Percentiles rank a stretch among this genome's conserved stretches.
Evolutionary conservation across 2,329 filamentous ascomycete species (phyloP).

Genomic region (Madurella mycetomatis): DNA sequence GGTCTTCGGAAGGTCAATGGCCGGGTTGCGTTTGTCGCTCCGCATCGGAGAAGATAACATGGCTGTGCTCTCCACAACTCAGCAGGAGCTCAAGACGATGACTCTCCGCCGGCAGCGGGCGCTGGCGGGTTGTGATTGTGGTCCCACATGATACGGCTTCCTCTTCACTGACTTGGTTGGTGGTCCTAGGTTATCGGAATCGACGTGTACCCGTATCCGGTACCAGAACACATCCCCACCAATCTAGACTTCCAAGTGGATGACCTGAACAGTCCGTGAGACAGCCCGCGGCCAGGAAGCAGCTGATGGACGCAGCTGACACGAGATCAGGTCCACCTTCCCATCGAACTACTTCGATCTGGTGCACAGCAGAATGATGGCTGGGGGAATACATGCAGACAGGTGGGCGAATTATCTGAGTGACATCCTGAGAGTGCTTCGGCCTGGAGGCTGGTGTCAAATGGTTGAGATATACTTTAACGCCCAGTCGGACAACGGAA

Average conservation of each 20-base stretch:
- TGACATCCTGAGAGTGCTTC: conserved; percentile 69
- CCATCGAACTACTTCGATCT: conserved; percentile 70
- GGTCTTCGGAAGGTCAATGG: no score
- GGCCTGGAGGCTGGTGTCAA: conserved; percentile 78
- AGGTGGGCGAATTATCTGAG: conserved; percentile 73
- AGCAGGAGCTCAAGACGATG: no score
- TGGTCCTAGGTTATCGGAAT: conserved; percentile 61
- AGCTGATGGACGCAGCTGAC: conserved; percentile 9
- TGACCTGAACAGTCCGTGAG: conserved; percentile 62
- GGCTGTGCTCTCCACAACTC: no score
- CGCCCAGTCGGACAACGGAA: conserved; percentile 79
- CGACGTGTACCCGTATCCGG: conserved; percentile 67
- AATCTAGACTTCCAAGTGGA: conserved; percentile 71
- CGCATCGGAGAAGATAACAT: no score
- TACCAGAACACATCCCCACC: conserved; percentile 57
- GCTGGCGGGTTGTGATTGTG: not conserved
- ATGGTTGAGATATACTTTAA: conserved; percentile 85
- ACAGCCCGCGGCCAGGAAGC: not conserved
- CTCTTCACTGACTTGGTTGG: conserved; percentile 12
- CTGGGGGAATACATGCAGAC: conserved; percentile 64
- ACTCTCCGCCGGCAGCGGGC: no score
- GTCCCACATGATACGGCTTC: not conserved
- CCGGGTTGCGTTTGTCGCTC: no score
- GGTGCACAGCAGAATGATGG: conserved; percentile 71
- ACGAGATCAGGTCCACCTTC: conserved; percentile 56